These are phyloP conservation scores for Tetracentron sinense DNA, from an alignment of 164 flowering plant species.

Conservation along the genomic window DNA sequence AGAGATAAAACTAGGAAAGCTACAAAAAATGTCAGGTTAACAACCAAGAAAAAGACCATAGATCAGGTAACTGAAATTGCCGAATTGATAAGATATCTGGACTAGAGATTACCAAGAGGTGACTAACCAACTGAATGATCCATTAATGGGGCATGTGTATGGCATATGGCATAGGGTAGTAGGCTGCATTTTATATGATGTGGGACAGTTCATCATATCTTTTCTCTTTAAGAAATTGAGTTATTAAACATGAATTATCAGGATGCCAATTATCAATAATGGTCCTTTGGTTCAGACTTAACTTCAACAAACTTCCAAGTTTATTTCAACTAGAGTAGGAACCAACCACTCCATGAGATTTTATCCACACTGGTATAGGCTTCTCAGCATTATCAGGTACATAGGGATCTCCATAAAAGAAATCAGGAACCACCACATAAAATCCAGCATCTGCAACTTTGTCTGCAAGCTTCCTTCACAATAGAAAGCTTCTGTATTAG, in stretches of 20 bases:
- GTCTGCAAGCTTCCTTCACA: slow-evolving; percentile 39
- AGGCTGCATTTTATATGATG: background rate
- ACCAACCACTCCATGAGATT: slow-evolving; percentile 21
- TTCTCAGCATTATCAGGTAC: slow-evolving; percentile 13
- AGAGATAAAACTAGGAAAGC: no score
- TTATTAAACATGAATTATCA: background rate
- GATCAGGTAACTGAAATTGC: no score
- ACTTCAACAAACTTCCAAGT: background rate
- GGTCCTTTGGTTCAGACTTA: background rate
- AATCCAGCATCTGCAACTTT: slow-evolving; percentile 43
- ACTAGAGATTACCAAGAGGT: background rate
- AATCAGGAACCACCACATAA: slow-evolving; percentile 42
- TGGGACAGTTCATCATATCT: background rate
- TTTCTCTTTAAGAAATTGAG: background rate
- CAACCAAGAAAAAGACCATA: no score
- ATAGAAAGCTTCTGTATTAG: background rate
- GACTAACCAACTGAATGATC: background rate
- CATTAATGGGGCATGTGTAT: background rate
- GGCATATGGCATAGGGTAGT: background rate
- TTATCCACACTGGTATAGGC: slow-evolving; percentile 21
- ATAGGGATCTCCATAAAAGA: slow-evolving; percentile 34
- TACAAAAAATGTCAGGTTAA: no score
- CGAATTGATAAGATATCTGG: background rate
- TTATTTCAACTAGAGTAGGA: background rate
- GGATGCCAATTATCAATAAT: background rate